Conservation (phyloP, 805 yeast species). For the Saccharomycopsis selenospora region DNA sequence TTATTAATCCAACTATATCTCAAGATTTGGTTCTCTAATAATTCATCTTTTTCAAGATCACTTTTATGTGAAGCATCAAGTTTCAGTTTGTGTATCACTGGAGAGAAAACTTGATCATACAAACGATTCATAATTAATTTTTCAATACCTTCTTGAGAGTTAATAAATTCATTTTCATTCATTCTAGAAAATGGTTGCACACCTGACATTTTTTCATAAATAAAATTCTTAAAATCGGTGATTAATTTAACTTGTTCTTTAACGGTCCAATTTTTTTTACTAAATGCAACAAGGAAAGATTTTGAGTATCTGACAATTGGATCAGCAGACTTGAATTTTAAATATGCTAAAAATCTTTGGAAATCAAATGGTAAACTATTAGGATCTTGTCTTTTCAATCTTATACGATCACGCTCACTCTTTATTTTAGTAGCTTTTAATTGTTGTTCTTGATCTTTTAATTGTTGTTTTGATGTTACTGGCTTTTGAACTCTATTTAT, state of each 20-base stretch:
- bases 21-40: constrained; percentile 43
- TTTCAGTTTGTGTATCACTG: constrained; percentile 33
- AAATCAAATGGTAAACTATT: constrained; percentile 57
- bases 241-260: constrained; percentile 74
- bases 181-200: constrained; percentile 71
- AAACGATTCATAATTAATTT: constrained; percentile 85
- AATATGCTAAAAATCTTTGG: constrained; percentile 64
- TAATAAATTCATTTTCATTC: constrained; percentile 51
- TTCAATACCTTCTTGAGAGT: constrained; percentile 87
- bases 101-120: constrained; percentile 73
- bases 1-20: constrained; percentile 70
- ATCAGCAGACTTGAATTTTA: constrained; percentile 71
- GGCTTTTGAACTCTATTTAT: constrained; percentile 18
- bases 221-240: constrained; percentile 67
- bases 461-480: constrained; percentile 13
- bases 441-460: constrained; percentile 17
- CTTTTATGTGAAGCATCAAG: constrained; percentile 49
- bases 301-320: constrained; percentile 82
- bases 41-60: constrained; percentile 57
- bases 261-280: constrained; percentile 60
- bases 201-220: constrained; percentile 50
- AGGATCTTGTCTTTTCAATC: constrained; percentile 12
- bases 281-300: constrained; percentile 75
- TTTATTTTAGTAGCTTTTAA: constrained; percentile 12
- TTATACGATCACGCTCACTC: constrained; percentile 1